phyloP scores from a whole-genome alignment of 2,329 filamentous ascomycete species.

The Talaromyces sp. region DNA sequence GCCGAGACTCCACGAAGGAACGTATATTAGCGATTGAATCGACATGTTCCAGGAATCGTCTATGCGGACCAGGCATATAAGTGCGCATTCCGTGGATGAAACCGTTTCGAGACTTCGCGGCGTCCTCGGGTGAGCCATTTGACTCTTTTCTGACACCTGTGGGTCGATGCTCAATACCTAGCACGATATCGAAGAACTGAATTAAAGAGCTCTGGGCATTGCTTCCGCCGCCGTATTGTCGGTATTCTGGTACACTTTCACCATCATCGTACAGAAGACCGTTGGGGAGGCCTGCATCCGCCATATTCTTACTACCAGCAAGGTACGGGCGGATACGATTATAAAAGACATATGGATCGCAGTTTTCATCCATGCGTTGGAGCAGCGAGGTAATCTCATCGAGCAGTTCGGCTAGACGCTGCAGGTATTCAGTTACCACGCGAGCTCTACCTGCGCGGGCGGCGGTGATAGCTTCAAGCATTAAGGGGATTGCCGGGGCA shows the following conservation, averaged over 20 bases:
- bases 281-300: slow-evolving; percentile 82
- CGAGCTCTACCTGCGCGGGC: slow-evolving; percentile 69
- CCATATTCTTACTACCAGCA: slow-evolving; percentile 97
- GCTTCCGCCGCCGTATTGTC: slow-evolving; percentile 88
- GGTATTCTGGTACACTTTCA: slow-evolving; percentile 67
- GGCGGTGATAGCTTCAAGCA: slow-evolving; percentile 83
- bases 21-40: slow-evolving; percentile 82
- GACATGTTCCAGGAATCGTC: slow-evolving; percentile 83
- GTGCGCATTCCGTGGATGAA: slow-evolving; percentile 96
- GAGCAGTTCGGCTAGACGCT: slow-evolving; percentile 79
- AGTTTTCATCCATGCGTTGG: slow-evolving; percentile 90
- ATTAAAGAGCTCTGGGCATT: slow-evolving; percentile 97
- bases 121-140: slow-evolving; percentile 36
- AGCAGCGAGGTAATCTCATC: slow-evolving; percentile 81
- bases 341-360: slow-evolving; percentile 93
- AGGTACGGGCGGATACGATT: slow-evolving; percentile 94
- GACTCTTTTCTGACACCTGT: slow-evolving; percentile 66
- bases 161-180: slow-evolving; percentile 86
- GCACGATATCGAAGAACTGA: slow-evolving; percentile 92
- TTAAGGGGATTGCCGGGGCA: slow-evolving; percentile 81
- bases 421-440: slow-evolving; percentile 77
- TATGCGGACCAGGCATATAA: slow-evolving; percentile 95
- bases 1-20: slow-evolving; percentile 70
- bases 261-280: slow-evolving; percentile 88
- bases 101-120: slow-evolving; percentile 67